Evolutionary conservation across 768 basidiomycete species (phyloP).

Genomic region (Leccinum pellstonianum): DNA sequence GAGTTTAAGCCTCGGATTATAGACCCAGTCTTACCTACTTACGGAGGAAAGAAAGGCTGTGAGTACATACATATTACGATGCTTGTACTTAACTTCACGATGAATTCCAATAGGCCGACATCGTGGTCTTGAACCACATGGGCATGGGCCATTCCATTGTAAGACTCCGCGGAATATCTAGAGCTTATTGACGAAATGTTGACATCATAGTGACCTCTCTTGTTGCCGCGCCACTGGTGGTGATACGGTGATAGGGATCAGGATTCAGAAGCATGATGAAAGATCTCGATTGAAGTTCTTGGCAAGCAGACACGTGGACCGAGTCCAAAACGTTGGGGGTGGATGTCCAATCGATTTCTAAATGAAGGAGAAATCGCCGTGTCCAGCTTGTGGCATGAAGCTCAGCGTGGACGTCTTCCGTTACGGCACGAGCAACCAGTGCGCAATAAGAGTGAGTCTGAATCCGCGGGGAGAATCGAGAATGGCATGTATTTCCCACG

Average conservation of each 20-base stretch:
- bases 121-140: not conserved
- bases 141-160: not conserved
- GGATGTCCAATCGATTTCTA: not conserved
- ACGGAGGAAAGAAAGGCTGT: not conserved
- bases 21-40: too few relatives aligned
- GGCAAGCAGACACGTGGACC: not conserved
- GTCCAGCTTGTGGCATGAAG: not conserved
- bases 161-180: constrained; percentile 8
- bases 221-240: not conserved
- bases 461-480: not conserved
- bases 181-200: not conserved
- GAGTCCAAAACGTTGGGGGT: not conserved
- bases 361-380: not conserved
- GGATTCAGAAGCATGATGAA: not conserved
- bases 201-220: not conserved
- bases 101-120: not conserved
- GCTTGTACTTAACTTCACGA: not conserved
- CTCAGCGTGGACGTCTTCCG: not conserved
- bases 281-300: not conserved
- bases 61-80: not conserved
- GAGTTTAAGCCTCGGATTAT: not conserved
- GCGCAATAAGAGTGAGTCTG: not conserved
- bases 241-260: not conserved
- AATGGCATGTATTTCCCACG: constrained; percentile 17
- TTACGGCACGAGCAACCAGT: not conserved